Evolutionary conservation across 805 yeast species (phyloP), one percentile per base, ranked within the genome.

Genomic region (Saccharomyces kudriavzevii): DNA sequence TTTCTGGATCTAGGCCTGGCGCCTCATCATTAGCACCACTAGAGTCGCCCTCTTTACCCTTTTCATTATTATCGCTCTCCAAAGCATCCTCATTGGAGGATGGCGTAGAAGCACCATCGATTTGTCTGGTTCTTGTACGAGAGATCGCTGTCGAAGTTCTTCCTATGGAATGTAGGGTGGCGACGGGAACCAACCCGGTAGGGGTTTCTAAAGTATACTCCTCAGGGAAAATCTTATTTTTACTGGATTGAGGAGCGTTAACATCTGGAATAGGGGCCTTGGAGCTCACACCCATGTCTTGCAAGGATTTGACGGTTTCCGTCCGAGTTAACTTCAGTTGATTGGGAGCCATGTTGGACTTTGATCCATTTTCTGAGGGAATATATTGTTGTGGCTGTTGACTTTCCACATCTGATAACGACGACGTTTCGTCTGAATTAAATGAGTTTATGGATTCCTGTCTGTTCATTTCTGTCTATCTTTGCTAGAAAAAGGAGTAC

Each of bases 181-280:
- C 73, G 1, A 84, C 87, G 1, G 92, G 94, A 11, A 90, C 97
- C 52, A 90, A 74, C 58, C 97, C 97, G 4, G 96, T 88, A 50
- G 79, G 78, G 0, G 97, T 90, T 74, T 90, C 97, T 69, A 90
- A 58, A 8, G 90, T 86, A 68, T 88, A 90, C 67, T 90, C 96
- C 74, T 90, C 97, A 9, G 97, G 97, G 76, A 90, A 90, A 40
- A 89, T 84, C 14, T 92, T 87, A 57, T 79, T 78, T 55, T 76
- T 78, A 40, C 64, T 71, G 49, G 67, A 74, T 60, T 61, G 73
- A 62, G 88, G 86, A 48, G 82, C 78, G 58, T 78, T 78, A 40
- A 83, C 70, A 58, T 82, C 88, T 0, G 81, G 78, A 26, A 73
- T 64, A 3, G 87, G 83, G 0, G 80, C 73, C 4, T 72, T 74